These are phyloP conservation scores for Afroboletus lepidellus DNA, from an alignment of 1,284 basidiomycete species.

Conservation along the genomic window DNA sequence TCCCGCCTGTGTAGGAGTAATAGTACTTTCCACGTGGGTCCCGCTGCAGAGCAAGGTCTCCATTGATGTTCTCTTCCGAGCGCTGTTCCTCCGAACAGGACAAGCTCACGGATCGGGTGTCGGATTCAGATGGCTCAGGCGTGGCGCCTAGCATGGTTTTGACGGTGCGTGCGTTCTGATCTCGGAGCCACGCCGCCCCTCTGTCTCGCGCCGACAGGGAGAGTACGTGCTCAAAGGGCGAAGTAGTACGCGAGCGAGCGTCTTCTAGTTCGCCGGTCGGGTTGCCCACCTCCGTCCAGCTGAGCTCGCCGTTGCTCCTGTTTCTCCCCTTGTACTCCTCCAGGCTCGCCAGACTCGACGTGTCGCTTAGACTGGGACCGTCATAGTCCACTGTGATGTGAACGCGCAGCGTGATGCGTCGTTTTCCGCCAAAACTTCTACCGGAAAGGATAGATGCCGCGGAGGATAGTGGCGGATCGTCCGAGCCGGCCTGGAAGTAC, in stretches of 20 bases:
- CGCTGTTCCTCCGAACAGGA: conserved; percentile 30
- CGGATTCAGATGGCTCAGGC: conserved; percentile 59
- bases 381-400: conserved; percentile 84
- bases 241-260: conserved; percentile 38
- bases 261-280: conserved; percentile 54
- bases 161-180: conserved; percentile 70
- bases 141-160: conserved; percentile 58
- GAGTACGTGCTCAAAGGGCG: conserved; percentile 44
- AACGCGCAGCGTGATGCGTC: conserved; percentile 75
- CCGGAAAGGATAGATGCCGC: conserved; percentile 72
- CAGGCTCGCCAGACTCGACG: conserved; percentile 72
- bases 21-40: conserved; percentile 71
- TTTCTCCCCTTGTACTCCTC: conserved; percentile 69
- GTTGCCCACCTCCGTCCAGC: conserved; percentile 46
- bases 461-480: conserved; percentile 69
- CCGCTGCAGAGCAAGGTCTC: conserved; percentile 63
- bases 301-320: conserved; percentile 56
- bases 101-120: conserved; percentile 45
- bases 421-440: conserved; percentile 61
- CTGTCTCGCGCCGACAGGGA: conserved; percentile 54
- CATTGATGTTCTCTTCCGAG: conserved; percentile 43
- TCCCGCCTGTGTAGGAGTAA: conserved; percentile 62
- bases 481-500: conserved; percentile 73
- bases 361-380: conserved; percentile 87
- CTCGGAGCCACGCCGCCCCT: conserved; percentile 77